Conservation (phyloP, 2,329 filamentous ascomycete species). For the Penicillium sp. region DNA sequence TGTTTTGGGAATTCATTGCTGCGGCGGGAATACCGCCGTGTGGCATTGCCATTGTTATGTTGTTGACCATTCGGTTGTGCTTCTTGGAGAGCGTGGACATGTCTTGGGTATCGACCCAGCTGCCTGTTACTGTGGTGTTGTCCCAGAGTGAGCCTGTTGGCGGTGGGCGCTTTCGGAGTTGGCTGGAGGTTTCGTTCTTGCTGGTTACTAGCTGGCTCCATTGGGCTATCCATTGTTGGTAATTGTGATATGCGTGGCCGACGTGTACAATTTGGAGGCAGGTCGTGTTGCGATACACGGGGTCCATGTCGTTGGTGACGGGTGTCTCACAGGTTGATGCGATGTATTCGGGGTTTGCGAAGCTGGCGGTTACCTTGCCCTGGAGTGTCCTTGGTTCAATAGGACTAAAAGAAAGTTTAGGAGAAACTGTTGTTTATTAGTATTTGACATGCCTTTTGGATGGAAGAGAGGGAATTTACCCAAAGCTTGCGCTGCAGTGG, state of each 20-base stretch:
- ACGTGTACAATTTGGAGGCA: slow-evolving; percentile 70
- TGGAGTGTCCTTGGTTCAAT: slow-evolving; percentile 53
- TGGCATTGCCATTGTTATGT: slow-evolving; percentile 74
- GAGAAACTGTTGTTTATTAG: slow-evolving; percentile 54
- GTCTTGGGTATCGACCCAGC: slow-evolving; percentile 66
- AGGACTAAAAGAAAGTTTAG: slow-evolving; percentile 63
- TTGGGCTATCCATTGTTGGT: slow-evolving; percentile 58
- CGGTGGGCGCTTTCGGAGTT: slow-evolving; percentile 54
- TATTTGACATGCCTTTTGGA: neutral
- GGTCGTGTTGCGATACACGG: slow-evolving; percentile 47
- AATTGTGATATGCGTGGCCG: slow-evolving; percentile 68
- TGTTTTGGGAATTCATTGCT: slow-evolving; percentile 60
- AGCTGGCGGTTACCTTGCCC: slow-evolving; percentile 61
- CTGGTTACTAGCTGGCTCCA: slow-evolving; percentile 55
- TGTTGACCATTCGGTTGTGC: slow-evolving; percentile 65
- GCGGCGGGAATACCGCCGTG: slow-evolving; percentile 69
- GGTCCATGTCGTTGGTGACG: slow-evolving; percentile 49
- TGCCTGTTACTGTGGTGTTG: slow-evolving; percentile 68
- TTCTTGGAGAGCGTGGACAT: slow-evolving; percentile 52
- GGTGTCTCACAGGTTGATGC: slow-evolving; percentile 61
- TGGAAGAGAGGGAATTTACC: slow-evolving; percentile 31
- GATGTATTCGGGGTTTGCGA: slow-evolving; percentile 63
- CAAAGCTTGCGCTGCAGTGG: slow-evolving; percentile 71
- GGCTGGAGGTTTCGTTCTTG: slow-evolving; percentile 43
- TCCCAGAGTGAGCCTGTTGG: slow-evolving; percentile 67